Conservation (phyloP, 2,329 filamentous ascomycete genomes). For the Hypoxylon sp. region DNA sequence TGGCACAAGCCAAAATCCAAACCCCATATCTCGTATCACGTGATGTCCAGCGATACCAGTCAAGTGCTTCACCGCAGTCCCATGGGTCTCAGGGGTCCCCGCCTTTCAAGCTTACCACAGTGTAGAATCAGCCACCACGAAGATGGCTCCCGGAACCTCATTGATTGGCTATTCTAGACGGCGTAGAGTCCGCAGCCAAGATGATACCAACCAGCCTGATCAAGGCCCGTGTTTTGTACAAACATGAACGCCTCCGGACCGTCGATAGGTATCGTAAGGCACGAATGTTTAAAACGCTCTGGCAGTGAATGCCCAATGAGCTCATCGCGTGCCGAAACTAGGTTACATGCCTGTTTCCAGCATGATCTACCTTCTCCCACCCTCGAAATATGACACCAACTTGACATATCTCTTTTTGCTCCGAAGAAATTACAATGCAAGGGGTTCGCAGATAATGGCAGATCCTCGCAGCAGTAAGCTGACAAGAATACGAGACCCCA, state of each 20-base stretch:
- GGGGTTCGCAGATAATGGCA: constrained; percentile 25
- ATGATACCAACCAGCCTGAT: neutral
- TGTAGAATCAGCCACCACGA: constrained; percentile 13
- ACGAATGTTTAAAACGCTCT: constrained; percentile 28
- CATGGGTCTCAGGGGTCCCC: constrained; percentile 39
- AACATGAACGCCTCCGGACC: constrained; percentile 17
- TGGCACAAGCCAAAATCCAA: constrained; percentile 10
- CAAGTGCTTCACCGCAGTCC: constrained; percentile 19
- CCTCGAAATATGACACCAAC: constrained; percentile 6
- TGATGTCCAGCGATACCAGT: constrained; percentile 25
- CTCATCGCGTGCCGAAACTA: neutral
- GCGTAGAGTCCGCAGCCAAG: constrained; percentile 30
- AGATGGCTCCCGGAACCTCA: constrained; percentile 3
- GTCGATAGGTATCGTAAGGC: constrained; percentile 22
- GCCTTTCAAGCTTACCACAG: constrained; percentile 22
- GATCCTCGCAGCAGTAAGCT: constrained; percentile 26
- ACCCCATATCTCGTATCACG: constrained; percentile 19
- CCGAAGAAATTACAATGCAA: constrained; percentile 36
- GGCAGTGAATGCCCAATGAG: constrained; percentile 36
- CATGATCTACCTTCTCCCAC: constrained; percentile 23
- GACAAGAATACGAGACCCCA: constrained; percentile 28
- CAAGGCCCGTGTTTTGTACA: constrained; percentile 6
- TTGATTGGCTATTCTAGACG: constrained; percentile 35
- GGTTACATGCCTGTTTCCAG: constrained; percentile 8
- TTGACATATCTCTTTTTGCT: constrained; percentile 1